Evolutionary conservation across 202 grass and related monocot species (phyloP), one percentile per base, ranked within the genome.

Genomic region (Digitaria exilis): DNA sequence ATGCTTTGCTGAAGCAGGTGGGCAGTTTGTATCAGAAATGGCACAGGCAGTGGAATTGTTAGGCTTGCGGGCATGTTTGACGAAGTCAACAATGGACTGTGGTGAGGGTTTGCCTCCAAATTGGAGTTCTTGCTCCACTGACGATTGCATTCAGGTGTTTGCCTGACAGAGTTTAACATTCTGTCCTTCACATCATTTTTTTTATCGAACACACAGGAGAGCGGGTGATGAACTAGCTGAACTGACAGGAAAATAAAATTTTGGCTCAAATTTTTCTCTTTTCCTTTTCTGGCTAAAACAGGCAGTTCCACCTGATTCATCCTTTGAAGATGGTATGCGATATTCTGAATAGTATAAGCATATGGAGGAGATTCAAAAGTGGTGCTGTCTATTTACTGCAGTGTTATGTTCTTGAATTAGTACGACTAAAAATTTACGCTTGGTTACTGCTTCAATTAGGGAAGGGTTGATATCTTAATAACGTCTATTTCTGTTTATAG

Each of bases 1-100:
- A 51, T 97, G 94, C 84, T 97, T 97, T 87, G 94, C 94, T 2
- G 94, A 97, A 87, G 94, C 94, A 69, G 94, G 94, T 83, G 94
- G 94, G 42, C 94, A 97, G 74, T 81, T 91, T 85, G 94, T 97
- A 49, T 73, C 84, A 17, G 90, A 89, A 81, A 97, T 97, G 94
- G 90, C 88, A 75, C 81, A 84, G 35, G 94, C 92, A 68, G 94
- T 97, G 15, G 90, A 97, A 29, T 60, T 87, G 58, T 76, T 97
- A 62, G 94, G 92, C 10, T 79, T 94, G 57, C 90, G 92, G 71
- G 94, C 89, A 63, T 97, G 94, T 81, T 92, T 97, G 81, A 90
- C 92, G 28, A 88, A 94, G 59, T 97, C 94, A 41, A 92, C 45
- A 31, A 97, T 97, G 94, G 94, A 97, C 75, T 91, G 80, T 17